phyloP scores from a whole-genome alignment of 2,329 filamentous ascomycete species.

The Alternaria sp. region DNA sequence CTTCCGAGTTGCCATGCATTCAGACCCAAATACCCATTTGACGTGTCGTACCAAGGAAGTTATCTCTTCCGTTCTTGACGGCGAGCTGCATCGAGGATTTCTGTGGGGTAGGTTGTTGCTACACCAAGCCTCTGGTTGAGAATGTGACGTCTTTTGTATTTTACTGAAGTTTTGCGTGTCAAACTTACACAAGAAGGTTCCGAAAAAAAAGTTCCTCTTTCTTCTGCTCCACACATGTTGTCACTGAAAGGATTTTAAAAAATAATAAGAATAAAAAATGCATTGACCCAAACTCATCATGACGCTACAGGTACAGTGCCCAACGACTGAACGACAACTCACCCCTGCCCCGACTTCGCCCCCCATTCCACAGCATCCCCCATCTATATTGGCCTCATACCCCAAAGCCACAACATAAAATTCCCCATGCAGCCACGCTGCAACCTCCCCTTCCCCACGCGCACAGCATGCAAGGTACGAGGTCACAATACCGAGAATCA shows the following conservation, averaged over 20 bases:
- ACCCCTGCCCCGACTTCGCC: background rate
- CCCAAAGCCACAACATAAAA: background rate
- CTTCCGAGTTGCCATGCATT: background rate
- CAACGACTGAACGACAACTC: background rate
- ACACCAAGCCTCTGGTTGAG: background rate
- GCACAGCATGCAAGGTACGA: constrained; percentile 9
- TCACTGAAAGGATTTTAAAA: too few relatives aligned
- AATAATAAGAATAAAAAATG: too few relatives aligned
- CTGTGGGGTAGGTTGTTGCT: background rate
- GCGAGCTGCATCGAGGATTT: background rate
- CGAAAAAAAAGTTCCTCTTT: too few relatives aligned
- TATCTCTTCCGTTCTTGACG: background rate
- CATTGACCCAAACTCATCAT: background rate
- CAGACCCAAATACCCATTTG: background rate
- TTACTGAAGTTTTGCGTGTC: background rate
- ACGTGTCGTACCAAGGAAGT: background rate
- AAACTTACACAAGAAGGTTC: background rate
- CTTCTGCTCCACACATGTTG: background rate
- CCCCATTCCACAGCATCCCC: constrained; percentile 13
- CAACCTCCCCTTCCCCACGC: background rate
- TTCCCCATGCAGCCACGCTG: background rate
- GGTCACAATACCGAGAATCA: background rate
- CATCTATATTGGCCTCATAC: constrained; percentile 19
- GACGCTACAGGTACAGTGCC: background rate
- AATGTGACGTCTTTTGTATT: background rate